Percentiles rank a stretch among this genome's conserved stretches.
phyloP scores from a whole-genome alignment of 495 filamentous ascomycete species.

The Trichoderma orchidacearum region DNA sequence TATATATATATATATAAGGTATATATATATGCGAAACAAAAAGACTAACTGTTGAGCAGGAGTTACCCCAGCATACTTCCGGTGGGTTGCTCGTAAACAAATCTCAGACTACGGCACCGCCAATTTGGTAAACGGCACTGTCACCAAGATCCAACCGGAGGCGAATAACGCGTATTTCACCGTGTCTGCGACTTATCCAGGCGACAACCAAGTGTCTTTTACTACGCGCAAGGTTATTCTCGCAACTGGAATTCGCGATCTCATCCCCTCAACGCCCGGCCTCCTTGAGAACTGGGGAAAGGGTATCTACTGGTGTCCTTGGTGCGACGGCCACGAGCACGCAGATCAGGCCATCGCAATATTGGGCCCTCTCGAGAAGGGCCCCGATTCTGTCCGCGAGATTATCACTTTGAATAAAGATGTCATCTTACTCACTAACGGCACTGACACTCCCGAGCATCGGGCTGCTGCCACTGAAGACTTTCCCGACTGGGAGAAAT shows the following conservation, averaged over 20 bases:
- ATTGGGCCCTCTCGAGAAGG: conserved; percentile 17
- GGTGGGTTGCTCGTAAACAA: conserved; percentile 20
- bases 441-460: conserved; percentile 5
- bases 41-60: conserved; percentile 17
- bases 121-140: conserved; percentile 20
- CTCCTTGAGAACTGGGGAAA: conserved; percentile 26
- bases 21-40: neutral
- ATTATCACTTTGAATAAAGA: conserved; percentile 8
- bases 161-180: conserved; percentile 19
- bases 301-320: conserved; percentile 23
- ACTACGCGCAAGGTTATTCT: conserved; percentile 30
- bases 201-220: conserved; percentile 20
- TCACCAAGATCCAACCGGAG: conserved; percentile 13
- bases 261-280: conserved; percentile 16
- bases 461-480: conserved; percentile 3
- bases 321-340: conserved; percentile 19
- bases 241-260: conserved; percentile 31
- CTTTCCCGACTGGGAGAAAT: conserved; percentile 4
- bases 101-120: conserved; percentile 25
- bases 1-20: neutral
- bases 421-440: conserved; percentile 14
- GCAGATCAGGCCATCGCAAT: conserved; percentile 11
- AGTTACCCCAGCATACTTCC: conserved; percentile 23
- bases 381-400: conserved; percentile 2
- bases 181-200: conserved; percentile 9